Conservation (phyloP, 148 eudicot species). For the Gaultheria prostrata region DNA sequence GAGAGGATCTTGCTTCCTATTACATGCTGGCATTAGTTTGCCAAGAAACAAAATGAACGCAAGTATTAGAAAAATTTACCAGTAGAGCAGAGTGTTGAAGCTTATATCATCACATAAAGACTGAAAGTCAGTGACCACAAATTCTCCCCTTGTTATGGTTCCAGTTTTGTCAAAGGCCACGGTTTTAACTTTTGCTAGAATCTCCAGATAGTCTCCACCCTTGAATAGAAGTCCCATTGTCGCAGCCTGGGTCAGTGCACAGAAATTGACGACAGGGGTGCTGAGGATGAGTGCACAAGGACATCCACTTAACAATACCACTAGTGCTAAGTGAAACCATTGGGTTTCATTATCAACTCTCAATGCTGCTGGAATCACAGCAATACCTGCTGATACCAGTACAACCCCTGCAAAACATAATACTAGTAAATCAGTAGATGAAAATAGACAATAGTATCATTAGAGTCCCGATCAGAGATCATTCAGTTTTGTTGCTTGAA, state of each 20-base stretch:
- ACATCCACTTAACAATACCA: slow-evolving; percentile 87
- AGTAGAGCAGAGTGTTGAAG: slow-evolving; percentile 48
- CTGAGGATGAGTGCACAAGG: slow-evolving; percentile 94
- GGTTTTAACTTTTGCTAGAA: slow-evolving; percentile 58
- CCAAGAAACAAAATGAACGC: background rate
- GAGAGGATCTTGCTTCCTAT: background rate
- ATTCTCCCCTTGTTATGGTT: slow-evolving; percentile 86
- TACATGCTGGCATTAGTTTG: background rate
- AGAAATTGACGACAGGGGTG: slow-evolving; percentile 87
- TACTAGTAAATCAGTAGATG: background rate
- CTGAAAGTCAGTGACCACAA: slow-evolving; percentile 46
- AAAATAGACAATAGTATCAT: too few relatives aligned
- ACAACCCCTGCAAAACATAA: slow-evolving; percentile 52
- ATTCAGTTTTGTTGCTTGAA: too few relatives aligned
- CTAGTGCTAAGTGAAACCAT: slow-evolving; percentile 73
- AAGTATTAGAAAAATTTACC: slow-evolving; percentile 35
- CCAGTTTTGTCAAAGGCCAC: slow-evolving; percentile 94
- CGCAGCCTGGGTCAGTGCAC: slow-evolving; percentile 91
- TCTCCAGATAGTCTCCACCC: slow-evolving; percentile 87
- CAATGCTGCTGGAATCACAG: slow-evolving; percentile 52
- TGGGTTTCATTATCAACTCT: slow-evolving; percentile 42
- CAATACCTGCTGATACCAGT: slow-evolving; percentile 54
- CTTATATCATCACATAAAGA: slow-evolving; percentile 43
- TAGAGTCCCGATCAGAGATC: too few relatives aligned
- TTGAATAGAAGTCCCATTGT: slow-evolving; percentile 71